Evolutionary conservation across 2,329 filamentous ascomycete species (phyloP), one percentile per base, ranked within the genome.

Genomic region (Didymella glomerata): DNA sequence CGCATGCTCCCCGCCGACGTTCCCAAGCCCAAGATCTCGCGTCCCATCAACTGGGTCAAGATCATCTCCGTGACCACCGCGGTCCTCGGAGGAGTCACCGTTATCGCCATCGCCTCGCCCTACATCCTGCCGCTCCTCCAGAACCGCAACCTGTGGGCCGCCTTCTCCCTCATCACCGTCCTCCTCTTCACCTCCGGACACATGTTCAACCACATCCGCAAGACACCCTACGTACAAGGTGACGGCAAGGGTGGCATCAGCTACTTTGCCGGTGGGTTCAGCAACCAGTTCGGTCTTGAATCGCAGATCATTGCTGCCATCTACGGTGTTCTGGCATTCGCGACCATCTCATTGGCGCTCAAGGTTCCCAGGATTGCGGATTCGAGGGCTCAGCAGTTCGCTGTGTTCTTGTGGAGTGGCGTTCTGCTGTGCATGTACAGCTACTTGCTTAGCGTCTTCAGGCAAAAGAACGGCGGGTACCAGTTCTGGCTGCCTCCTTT

Each of bases 161-260:
- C 91, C 22, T 79, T 96, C 71, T 96, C 91, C 78, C 82, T 99
- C 67, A 93, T 98, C 71, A 84, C 88, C 14, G 93, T 99, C 63
- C 85, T 99, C 41, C 83, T 97, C 57, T 99, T 98, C 80, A 97
- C 90, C 46, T 95, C 91, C 69, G 96, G 95, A 38, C 93, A 98
- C 80, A 99, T 99, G 96, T 99, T 96, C 85, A 99, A 98, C 79
- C 93, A 97, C 75, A 99, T 99, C 74, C 88, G 96, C 69, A 94
- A 95, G 77, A 92, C 96, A 2, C 95, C 95, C 2, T 99, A 99
- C 70, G 92, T 98, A 30, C 84, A 88, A 41, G 91, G 90, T 41
- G 88, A 98, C 75, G 92, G 92, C 36, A 88, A 86, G 54, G 95
- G 95, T 18, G 93, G 93, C 5, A 86, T 99, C 62, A 91, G 81